Evolutionary conservation across 2,329 filamentous ascomycete species (phyloP).

Genomic region (Pestalotiopsis sp.): DNA sequence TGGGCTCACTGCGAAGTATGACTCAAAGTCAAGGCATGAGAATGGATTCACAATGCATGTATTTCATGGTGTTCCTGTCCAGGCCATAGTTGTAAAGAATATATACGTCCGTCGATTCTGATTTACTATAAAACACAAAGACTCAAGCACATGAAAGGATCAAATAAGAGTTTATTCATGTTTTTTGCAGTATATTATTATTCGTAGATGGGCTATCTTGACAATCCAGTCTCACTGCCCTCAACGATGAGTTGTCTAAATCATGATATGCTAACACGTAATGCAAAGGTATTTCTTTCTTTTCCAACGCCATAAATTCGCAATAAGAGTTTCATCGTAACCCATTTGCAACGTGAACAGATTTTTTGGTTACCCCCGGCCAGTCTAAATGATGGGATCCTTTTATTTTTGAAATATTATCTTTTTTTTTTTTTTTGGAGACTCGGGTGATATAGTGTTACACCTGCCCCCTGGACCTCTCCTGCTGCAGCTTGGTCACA

Average conservation of each 20-base stretch:
- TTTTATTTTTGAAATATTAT: neutral
- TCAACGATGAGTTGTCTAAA: neutral
- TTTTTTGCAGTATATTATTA: neutral
- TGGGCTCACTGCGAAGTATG: no score
- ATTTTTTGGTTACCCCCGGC: neutral
- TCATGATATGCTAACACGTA: neutral
- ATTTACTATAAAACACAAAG: neutral
- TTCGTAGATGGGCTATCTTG: neutral
- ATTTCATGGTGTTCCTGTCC: no score
- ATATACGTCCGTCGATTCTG: no score
- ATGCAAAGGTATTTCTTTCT: neutral
- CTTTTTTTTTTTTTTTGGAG: neutral
- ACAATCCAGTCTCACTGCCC: neutral
- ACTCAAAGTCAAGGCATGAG: no score
- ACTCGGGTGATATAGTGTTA: neutral
- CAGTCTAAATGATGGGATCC: neutral
- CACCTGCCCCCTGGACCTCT: constrained; percentile 15
- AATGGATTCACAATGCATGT: no score
- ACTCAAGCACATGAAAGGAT: no score
- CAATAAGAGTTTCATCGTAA: neutral
- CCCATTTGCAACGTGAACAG: neutral
- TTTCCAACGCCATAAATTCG: neutral
- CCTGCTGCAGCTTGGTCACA: constrained; percentile 33
- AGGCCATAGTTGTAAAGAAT: no score
- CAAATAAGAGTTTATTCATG: neutral